Percentiles rank a stretch among this genome's conserved stretches.
phyloP scores from a whole-genome alignment of 73 alveolate species.

The Stentor roeselii region DNA sequence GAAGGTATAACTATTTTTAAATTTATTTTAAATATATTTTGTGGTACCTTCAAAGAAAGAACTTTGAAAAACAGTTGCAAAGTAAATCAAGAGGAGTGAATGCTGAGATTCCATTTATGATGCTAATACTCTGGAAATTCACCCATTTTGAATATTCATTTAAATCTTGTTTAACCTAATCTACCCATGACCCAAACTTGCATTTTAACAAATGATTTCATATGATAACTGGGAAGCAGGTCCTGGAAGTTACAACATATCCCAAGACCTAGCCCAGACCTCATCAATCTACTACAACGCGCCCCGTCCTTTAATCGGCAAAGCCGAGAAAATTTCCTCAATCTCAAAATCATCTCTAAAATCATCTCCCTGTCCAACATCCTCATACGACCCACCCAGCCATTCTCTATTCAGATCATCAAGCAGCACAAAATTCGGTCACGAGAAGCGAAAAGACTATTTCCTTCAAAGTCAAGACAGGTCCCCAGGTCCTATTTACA shows the following conservation, averaged over 20 bases:
- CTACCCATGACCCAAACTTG: too few relatives aligned
- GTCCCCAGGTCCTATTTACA: not conserved
- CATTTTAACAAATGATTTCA: not conserved
- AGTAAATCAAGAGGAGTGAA: too few relatives aligned
- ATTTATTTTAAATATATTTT: too few relatives aligned
- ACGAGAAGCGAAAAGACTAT: not conserved
- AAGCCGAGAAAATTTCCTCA: not conserved
- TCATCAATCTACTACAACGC: not conserved
- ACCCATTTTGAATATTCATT: too few relatives aligned
- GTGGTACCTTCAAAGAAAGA: too few relatives aligned
- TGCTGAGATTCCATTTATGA: too few relatives aligned
- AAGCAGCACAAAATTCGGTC: not conserved
- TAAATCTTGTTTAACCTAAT: too few relatives aligned
- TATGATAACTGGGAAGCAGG: not conserved
- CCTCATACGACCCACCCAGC: not conserved
- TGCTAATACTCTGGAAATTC: too few relatives aligned
- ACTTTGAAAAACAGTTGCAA: too few relatives aligned
- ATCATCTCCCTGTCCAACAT: not conserved
- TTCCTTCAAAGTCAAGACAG: not conserved
- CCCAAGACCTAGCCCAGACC: not conserved
- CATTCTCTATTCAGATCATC: not conserved
- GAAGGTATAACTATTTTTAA: too few relatives aligned
- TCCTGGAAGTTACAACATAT: not conserved
- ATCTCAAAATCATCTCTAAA: not conserved
- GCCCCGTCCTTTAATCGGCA: not conserved